Base-by-base conservation (phyloP, 495 filamentous ascomycete species). In the Astrothelium subdiscretum region DNA sequence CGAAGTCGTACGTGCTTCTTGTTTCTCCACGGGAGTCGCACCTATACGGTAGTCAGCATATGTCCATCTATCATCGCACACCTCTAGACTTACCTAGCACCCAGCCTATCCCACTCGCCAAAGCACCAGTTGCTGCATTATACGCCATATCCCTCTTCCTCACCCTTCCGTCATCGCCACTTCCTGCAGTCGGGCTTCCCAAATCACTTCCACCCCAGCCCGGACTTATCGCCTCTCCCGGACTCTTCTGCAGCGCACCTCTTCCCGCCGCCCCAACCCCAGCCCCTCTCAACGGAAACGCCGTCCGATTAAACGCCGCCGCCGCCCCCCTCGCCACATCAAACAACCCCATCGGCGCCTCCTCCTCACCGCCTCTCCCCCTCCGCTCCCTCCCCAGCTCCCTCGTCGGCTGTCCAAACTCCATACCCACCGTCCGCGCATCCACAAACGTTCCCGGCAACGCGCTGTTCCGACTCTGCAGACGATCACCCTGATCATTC, bases 281-380 rank as follows among this genome's bases (percentile, higher is more conserved):
- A 44, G 70, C 66, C 3, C 68, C 72, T 15, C 75, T 71, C 12
- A 86, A 68, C 11, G 82, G 82, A 65, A 85, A 85, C 3, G 83
- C 79, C 66, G 79, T 85, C 72, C 82, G 82, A 60, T 83, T 80
- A 26, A 88, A 80, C 8, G 95, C 91, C 43, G 85, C 80, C 4
- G 89, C 84, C 32, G 91, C 91, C 59, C 86, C 90, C 31, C 90
- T 80, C 8, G 92, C 91, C 44, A 97, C 83, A 64, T 96, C 95
- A 69, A 98, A 97, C 27, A 97, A 77, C 1, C 90, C 91, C 86
- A 97, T 92, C 0, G 94, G 94, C 32, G 90, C 88, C 69, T 95
- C 91, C 69, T 95, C 91, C 59, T 90, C 70, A 29, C 43, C 80
- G 18, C 68, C 66, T 27, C 67, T 63, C 20, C 71, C 70, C 32